Evolutionary conservation across 2,329 filamentous ascomycete genomes (phyloP).

Genomic region (Dichotomopilus funicola): DNA sequence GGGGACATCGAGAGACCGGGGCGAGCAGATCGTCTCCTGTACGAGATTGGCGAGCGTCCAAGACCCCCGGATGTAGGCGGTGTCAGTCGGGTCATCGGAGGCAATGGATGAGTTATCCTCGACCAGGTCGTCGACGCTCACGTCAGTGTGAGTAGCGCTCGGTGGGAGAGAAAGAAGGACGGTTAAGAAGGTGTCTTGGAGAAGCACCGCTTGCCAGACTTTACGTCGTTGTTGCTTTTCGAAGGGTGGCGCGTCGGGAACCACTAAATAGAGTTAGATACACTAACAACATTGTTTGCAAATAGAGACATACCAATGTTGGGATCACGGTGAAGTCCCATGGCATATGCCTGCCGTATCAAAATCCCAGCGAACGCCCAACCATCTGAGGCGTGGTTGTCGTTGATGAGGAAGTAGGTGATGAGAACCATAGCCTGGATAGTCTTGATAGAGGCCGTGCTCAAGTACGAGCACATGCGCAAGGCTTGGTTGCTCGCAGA

Average conservation of each 20-base stretch:
- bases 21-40: conserved; percentile 68
- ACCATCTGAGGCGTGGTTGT: conserved; percentile 76
- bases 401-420: conserved; percentile 77
- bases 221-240: conserved; percentile 76
- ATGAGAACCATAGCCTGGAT: conserved; percentile 79
- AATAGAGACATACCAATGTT: conserved; percentile 51
- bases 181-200: conserved; percentile 77
- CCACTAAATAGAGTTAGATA: conserved; percentile 36
- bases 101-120: conserved; percentile 56
- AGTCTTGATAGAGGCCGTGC: conserved; percentile 63
- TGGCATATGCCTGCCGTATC: conserved; percentile 71
- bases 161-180: conserved; percentile 72
- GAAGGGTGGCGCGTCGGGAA: conserved; percentile 58
- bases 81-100: conserved; percentile 57
- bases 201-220: conserved; percentile 73
- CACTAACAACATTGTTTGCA: neutral
- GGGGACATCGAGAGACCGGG: conserved; percentile 65
- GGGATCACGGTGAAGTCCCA: conserved; percentile 74
- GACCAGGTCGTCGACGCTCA: conserved; percentile 64
- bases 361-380: conserved; percentile 77
- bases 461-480: conserved; percentile 69
- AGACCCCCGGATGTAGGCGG: conserved; percentile 65
- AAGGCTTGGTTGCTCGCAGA: conserved; percentile 74
- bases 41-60: conserved; percentile 76
- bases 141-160: conserved; percentile 72